A percentile compares a stretch with the other conserved stretches of the same genome.
Evolutionary conservation across 148 eudicot genomes (phyloP).

Genomic region (Camellia japonica): DNA sequence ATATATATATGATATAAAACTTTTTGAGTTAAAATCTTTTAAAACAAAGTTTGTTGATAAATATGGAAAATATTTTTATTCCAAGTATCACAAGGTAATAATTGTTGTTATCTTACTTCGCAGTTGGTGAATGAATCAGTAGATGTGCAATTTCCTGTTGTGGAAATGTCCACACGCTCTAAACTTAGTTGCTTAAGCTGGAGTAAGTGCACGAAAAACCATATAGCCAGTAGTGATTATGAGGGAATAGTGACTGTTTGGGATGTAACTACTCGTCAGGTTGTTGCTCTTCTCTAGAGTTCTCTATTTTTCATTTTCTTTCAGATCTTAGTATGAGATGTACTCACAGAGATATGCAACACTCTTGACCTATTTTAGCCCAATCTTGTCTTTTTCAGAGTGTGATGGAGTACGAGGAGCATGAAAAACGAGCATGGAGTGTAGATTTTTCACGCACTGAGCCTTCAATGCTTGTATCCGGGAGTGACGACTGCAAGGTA

Average conservation of each 20-base stretch:
- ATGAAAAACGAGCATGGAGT: conserved; percentile 96
- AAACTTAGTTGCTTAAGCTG: conserved; percentile 92
- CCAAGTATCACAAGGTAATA: background rate
- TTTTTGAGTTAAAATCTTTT: background rate
- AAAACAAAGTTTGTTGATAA: background rate
- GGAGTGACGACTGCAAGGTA: conserved; percentile 98
- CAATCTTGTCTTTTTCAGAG: conserved; percentile 44
- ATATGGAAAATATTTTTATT: background rate
- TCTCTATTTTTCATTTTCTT: background rate
- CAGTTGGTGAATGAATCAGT: conserved; percentile 74
- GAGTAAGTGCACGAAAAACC: conserved; percentile 66
- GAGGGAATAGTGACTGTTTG: conserved; percentile 87
- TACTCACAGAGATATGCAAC: conserved; percentile 2
- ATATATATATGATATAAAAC: background rate
- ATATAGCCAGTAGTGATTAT: conserved; percentile 85
- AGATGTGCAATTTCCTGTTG: conserved; percentile 74
- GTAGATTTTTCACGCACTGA: conserved; percentile 80
- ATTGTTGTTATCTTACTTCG: conserved; percentile 7
- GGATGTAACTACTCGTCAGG: conserved; percentile 84
- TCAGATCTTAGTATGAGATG: background rate
- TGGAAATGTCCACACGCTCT: conserved; percentile 71
- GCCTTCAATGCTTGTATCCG: conserved; percentile 86
- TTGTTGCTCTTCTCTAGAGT: conserved; percentile 20
- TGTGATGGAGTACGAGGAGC: conserved; percentile 92
- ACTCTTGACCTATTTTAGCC: conserved; percentile 6